Base-by-base conservation (phyloP, 1,284 basidiomycete genomes). In the Malassezia dermatis region DNA sequence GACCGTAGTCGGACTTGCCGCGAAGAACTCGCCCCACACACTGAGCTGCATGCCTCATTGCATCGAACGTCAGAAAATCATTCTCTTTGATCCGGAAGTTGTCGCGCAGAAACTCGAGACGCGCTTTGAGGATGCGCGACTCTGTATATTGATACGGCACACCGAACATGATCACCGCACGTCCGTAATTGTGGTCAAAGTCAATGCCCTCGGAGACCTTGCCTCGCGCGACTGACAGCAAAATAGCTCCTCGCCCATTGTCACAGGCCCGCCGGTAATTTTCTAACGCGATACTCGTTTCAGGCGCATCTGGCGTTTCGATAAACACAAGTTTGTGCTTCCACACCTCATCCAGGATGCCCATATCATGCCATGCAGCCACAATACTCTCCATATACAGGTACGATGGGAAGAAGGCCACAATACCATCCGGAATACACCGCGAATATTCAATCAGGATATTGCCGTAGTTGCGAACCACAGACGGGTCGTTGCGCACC, bases 371-470 rank as follows among this genome's bases (percentile, higher is more conserved):
- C 94, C 94, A 99, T 12, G 94, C 94, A 2, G 90, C 89, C 19
- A 98, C 94, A 62, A 99, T 99, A 31, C 88, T 91, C 77, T 99
- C 94, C 94, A 99, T 99, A 77, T 99, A 99, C 24, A 99, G 82
- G 78, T 99, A 99, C 74, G 88, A 91, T 15, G 94, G 94, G 78
- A 99, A 99, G 81, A 99, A 99, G 8, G 91, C 93, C 30, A 96
- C 94, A 59, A 99, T 88, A n/a, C 94, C 94, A 76, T 99, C 94
- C 6, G 94, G 94, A 0, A 98, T 89, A 51, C 89, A 89, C 75
- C 91, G 93, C 76, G 88, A 88, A 78, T 95, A 95, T 76, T 99
- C 94, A 67, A 96, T 85, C 32, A 99, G 82, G 75, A 99, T 95
- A 71, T 86, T 94, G 32, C 94, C 94, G 73, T 96, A 99, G 76